Conservation (phyloP, 1,284 basidiomycete species). For the Rhodotorula sp. region DNA sequence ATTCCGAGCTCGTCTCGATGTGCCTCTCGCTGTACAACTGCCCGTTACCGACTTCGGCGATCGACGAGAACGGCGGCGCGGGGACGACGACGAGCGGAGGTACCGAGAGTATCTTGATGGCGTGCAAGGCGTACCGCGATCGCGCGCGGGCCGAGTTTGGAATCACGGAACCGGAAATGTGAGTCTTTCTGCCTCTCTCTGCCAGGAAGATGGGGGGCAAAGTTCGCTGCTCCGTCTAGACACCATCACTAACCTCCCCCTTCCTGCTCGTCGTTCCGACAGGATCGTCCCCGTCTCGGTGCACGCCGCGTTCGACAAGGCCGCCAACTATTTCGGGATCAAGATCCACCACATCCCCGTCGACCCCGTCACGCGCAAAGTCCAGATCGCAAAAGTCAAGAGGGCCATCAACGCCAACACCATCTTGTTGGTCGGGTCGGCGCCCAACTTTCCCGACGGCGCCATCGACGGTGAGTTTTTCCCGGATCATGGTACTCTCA, state of each 20-base stretch:
- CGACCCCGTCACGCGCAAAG: conserved; percentile 76
- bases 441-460: conserved; percentile 86
- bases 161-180: conserved; percentile 91
- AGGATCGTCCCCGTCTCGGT: conserved; percentile 83
- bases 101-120: conserved; percentile 94
- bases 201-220: too few species aligned
- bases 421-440: conserved; percentile 61
- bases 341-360: conserved; percentile 88
- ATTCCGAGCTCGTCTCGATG: conserved; percentile 95
- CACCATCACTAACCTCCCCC: neutral
- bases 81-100: conserved; percentile 94
- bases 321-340: conserved; percentile 78
- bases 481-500: too few species aligned
- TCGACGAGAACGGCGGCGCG: conserved; percentile 63
- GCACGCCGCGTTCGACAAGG: conserved; percentile 93
- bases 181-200: conserved; percentile 44
- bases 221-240: too few species aligned
- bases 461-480: conserved; percentile 64
- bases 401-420: conserved; percentile 82
- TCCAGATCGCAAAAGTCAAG: conserved; percentile 70
- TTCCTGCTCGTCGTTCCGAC: neutral
- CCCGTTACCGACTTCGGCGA: conserved; percentile 24
- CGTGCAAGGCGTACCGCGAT: conserved; percentile 89
- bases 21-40: conserved; percentile 65
- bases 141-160: conserved; percentile 85